Percentiles rank a stretch among this genome's conserved stretches.
These are phyloP conservation scores for Leccinum incarnatum DNA, from an alignment of 768 basidiomycete species.

Conservation along the genomic window DNA sequence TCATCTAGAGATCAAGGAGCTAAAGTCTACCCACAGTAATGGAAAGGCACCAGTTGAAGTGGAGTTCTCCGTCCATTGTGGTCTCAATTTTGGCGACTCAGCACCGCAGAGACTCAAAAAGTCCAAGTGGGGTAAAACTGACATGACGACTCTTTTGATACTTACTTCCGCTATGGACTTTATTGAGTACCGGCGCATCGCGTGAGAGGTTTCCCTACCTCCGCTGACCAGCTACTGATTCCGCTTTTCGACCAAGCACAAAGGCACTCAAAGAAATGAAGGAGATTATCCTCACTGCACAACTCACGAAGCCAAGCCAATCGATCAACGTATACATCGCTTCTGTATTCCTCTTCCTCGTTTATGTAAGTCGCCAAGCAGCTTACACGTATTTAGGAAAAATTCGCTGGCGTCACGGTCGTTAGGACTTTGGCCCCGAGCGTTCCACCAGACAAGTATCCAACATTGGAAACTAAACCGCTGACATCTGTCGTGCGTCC, in stretches of 20 bases:
- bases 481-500: slow-evolving; percentile 49
- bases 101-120: slow-evolving; percentile 43
- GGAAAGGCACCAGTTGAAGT: slow-evolving; percentile 55
- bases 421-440: slow-evolving; percentile 55
- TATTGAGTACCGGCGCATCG: slow-evolving; percentile 77
- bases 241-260: slow-evolving; percentile 45
- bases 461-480: slow-evolving; percentile 72
- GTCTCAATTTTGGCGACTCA: slow-evolving; percentile 37
- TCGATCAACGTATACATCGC: slow-evolving; percentile 54
- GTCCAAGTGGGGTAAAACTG: slow-evolving; percentile 40
- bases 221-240: slow-evolving; percentile 3
- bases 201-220: slow-evolving; percentile 42
- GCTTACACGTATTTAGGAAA: slow-evolving; percentile 51
- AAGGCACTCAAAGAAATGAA: slow-evolving; percentile 59
- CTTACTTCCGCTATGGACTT: slow-evolving; percentile 72
- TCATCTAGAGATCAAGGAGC: slow-evolving; percentile 48
- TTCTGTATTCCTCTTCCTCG: slow-evolving; percentile 44
- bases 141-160: slow-evolving; percentile 72
- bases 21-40: slow-evolving; percentile 38
- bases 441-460: slow-evolving; percentile 54
- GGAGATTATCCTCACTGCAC: slow-evolving; percentile 56
- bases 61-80: slow-evolving; percentile 57
- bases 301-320: slow-evolving; percentile 77
- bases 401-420: slow-evolving; percentile 63
- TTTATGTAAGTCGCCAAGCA: slow-evolving; percentile 4